These are phyloP conservation scores for Diplotaxis tenuifolia DNA, from an alignment of 345 rosid species.

Conservation along the genomic window DNA sequence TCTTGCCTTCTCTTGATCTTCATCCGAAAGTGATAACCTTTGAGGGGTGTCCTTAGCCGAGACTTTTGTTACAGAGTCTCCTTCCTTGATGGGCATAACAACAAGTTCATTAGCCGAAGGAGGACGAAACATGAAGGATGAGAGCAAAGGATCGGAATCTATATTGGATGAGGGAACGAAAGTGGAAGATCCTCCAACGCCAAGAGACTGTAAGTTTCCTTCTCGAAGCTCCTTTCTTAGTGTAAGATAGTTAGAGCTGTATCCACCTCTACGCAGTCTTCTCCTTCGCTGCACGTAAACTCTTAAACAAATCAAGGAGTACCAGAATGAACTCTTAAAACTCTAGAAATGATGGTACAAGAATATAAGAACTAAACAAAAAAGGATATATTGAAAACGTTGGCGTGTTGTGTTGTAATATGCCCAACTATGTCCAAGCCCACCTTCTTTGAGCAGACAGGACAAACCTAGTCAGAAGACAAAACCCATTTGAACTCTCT, in stretches of 20 bases:
- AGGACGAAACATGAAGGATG: constrained; percentile 63
- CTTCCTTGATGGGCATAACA: constrained; percentile 33
- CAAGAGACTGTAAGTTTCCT: constrained; percentile 71
- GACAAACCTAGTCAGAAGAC: constrained; percentile 50
- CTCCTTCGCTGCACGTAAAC: constrained; percentile 67
- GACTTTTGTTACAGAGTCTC: constrained; percentile 37
- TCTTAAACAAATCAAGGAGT: constrained; percentile 52
- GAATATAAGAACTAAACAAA: not conserved
- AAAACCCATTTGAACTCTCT: not conserved
- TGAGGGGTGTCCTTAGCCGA: constrained; percentile 34
- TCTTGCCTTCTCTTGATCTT: constrained; percentile 54
- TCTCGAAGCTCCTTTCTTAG: constrained; percentile 70
- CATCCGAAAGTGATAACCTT: constrained; percentile 46
- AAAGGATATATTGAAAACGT: constrained; percentile 67
- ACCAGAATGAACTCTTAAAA: not conserved
- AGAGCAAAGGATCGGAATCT: constrained; percentile 82
- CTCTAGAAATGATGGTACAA: not conserved
- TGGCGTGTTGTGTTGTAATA: constrained; percentile 68
- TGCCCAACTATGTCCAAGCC: constrained; percentile 71
- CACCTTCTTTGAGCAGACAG: constrained; percentile 66
- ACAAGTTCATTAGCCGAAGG: constrained; percentile 30
- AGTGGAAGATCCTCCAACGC: constrained; percentile 63
- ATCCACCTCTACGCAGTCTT: constrained; percentile 57
- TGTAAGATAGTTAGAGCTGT: constrained; percentile 48
- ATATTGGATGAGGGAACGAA: constrained; percentile 60